Conservation (phyloP, 805 yeast genomes). For the Lachancea quebecensis region DNA sequence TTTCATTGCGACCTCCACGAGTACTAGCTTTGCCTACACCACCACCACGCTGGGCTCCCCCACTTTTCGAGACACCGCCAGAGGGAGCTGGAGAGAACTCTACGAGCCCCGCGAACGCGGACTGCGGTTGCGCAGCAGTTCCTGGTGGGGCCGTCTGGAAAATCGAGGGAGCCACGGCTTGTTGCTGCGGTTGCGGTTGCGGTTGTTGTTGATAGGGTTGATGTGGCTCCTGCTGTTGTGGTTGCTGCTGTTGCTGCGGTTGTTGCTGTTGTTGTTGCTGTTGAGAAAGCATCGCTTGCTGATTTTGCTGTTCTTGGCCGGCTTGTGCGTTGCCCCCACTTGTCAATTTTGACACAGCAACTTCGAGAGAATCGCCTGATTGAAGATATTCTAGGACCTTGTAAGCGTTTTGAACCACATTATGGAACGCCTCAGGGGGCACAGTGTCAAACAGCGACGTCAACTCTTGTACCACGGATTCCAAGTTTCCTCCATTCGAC, state of each 20-base stretch:
- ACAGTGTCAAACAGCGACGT: constrained; percentile 55
- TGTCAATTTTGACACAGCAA: constrained; percentile 28
- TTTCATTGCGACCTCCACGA: constrained; percentile 11
- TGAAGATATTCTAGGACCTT: constrained; percentile 45
- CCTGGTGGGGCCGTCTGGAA: neutral
- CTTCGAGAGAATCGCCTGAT: constrained; percentile 28
- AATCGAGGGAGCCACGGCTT: constrained; percentile 10
- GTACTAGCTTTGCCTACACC: constrained; percentile 4
- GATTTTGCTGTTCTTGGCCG: constrained; percentile 4
- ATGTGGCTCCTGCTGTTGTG: constrained; percentile 9
- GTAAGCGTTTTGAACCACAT: constrained; percentile 51
- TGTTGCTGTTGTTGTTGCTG: constrained; percentile 18
- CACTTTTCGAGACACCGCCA: constrained; percentile 5
- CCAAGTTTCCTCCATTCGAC: constrained; percentile 56
- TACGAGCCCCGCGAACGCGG: constrained; percentile 27
- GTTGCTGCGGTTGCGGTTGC: constrained; percentile 13
- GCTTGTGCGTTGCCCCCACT: neutral
- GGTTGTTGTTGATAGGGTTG: constrained; percentile 13
- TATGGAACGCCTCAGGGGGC: constrained; percentile 50
- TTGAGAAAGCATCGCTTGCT: constrained; percentile 1
- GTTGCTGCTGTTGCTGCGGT: constrained; percentile 12
- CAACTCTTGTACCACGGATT: constrained; percentile 55
- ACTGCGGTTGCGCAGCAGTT: constrained; percentile 10
- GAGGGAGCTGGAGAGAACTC: constrained; percentile 4
- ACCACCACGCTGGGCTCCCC: constrained; percentile 5